phyloP scores from a whole-genome alignment of 139 green algal species.

The Volvox africanus region DNA sequence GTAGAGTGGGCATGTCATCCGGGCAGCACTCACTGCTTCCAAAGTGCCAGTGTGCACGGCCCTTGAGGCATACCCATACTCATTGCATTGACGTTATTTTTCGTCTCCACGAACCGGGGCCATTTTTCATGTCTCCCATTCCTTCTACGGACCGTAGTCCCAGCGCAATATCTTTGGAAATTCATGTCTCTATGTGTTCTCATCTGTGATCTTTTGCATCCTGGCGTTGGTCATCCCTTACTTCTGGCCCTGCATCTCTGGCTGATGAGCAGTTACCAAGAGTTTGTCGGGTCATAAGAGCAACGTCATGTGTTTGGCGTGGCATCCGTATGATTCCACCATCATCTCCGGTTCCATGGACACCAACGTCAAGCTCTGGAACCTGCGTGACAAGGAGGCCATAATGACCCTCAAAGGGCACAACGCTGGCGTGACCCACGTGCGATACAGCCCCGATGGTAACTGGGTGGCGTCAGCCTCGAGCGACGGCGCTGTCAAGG shows the following conservation, averaged over 20 bases:
- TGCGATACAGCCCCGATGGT: constrained; percentile 85
- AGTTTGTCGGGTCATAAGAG: constrained; percentile 80
- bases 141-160: too few relatives aligned
- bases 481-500: constrained; percentile 83
- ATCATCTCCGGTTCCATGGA: constrained; percentile 78
- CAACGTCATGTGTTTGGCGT: constrained; percentile 79
- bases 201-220: too few relatives aligned
- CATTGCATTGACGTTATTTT: too few relatives aligned
- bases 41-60: neutral
- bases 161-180: too few relatives aligned
- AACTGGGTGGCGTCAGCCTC: constrained; percentile 82
- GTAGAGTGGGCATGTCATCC: neutral
- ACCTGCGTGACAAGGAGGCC: constrained; percentile 76
- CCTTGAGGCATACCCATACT: neutral
- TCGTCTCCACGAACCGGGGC: neutral
- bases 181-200: too few relatives aligned
- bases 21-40: neutral
- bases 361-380: constrained; percentile 89
- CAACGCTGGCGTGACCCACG: constrained; percentile 67
- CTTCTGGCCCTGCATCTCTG: too few relatives aligned
- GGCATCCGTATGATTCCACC: constrained; percentile 74
- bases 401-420: constrained; percentile 87
- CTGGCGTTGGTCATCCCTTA: too few relatives aligned
- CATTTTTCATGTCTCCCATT: neutral
- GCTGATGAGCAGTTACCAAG: constrained; percentile 66